These are phyloP conservation scores for Beta corolliflora DNA, from an alignment of 179 eudicot genomes.

Conservation along the genomic window DNA sequence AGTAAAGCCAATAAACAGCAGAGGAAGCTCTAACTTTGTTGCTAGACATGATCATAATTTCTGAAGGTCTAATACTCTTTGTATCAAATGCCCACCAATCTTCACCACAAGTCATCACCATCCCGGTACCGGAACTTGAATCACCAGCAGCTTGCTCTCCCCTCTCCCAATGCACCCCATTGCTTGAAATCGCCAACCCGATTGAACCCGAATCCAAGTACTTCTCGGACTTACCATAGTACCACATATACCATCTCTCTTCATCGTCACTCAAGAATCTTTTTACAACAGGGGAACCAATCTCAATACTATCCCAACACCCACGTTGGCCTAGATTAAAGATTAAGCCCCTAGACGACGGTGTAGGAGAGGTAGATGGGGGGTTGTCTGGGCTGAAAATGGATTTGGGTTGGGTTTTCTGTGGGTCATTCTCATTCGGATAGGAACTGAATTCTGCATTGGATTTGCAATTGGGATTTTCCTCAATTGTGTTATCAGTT, in stretches of 20 bases:
- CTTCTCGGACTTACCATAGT: conserved; percentile 54
- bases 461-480: conserved; percentile 12
- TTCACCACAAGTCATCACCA: conserved; percentile 59
- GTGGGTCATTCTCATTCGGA: conserved; percentile 15
- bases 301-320: conserved; percentile 67
- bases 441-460: conserved; percentile 24
- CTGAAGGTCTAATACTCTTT: conserved; percentile 58
- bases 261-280: conserved; percentile 77
- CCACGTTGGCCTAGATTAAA: conserved; percentile 56
- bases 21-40: conserved; percentile 53
- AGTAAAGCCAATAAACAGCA: conserved; percentile 88
- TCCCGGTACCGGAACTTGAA: conserved; percentile 52
- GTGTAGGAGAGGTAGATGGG: conserved; percentile 29
- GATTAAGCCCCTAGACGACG: conserved; percentile 58
- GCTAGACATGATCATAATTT: conserved; percentile 81
- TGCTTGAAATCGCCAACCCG: conserved; percentile 82
- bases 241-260: conserved; percentile 95
- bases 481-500: conserved; percentile 33
- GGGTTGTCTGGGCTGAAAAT: conserved; percentile 21
- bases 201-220: conserved; percentile 40
- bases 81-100: conserved; percentile 97
- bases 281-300: conserved; percentile 84
- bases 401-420: conserved; percentile 23
- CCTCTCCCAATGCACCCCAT: conserved; percentile 84
- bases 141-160: conserved; percentile 40